Percentiles rank a stretch among this genome's conserved stretches.
These are phyloP conservation scores for Globomyces pollinis-pini DNA, from an alignment of 192 early-diverging fungal genomes.

Conservation along the genomic window DNA sequence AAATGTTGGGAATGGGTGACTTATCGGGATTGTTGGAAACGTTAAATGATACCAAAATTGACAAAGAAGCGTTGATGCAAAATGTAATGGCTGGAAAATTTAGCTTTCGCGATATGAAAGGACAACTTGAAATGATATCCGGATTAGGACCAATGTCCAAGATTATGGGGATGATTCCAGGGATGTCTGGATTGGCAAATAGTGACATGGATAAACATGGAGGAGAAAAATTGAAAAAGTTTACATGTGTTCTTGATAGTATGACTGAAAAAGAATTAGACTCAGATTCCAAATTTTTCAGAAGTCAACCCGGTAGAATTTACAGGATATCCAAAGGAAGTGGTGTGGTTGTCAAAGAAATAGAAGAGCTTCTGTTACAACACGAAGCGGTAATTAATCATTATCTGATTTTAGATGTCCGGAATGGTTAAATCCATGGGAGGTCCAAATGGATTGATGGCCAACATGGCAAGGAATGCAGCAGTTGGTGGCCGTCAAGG, in stretches of 20 bases:
- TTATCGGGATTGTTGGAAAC: slow-evolving; percentile 78
- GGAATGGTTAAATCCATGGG: slow-evolving; percentile 44
- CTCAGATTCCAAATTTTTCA: slow-evolving; percentile 79
- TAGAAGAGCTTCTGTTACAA: slow-evolving; percentile 67
- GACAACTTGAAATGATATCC: slow-evolving; percentile 81
- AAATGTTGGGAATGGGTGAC: slow-evolving; percentile 95
- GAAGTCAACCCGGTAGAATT: slow-evolving; percentile 60
- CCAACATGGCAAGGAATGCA: slow-evolving; percentile 29
- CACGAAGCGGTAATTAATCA: slow-evolving; percentile 5
- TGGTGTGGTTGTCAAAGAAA: slow-evolving; percentile 72
- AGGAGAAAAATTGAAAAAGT: slow-evolving; percentile 51
- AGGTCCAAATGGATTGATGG: slow-evolving; percentile 5
- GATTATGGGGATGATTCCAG: slow-evolving; percentile 81
- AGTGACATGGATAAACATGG: slow-evolving; percentile 49
- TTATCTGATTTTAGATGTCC: slow-evolving; percentile 20
- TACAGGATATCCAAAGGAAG: slow-evolving; percentile 76
- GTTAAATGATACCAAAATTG: slow-evolving; percentile 79
- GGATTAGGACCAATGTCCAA: slow-evolving; percentile 91
- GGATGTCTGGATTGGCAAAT: slow-evolving; percentile 48
- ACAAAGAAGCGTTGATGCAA: slow-evolving; percentile 79
- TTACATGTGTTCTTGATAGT: slow-evolving; percentile 91
- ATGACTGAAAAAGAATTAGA: slow-evolving; percentile 89
- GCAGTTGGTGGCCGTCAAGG: slow-evolving; percentile 19
- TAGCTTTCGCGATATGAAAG: slow-evolving; percentile 89
- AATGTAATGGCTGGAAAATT: slow-evolving; percentile 81